Evolutionary conservation across 2,329 filamentous ascomycete genomes (phyloP).

Genomic region (Sphaceloma murrayae): DNA sequence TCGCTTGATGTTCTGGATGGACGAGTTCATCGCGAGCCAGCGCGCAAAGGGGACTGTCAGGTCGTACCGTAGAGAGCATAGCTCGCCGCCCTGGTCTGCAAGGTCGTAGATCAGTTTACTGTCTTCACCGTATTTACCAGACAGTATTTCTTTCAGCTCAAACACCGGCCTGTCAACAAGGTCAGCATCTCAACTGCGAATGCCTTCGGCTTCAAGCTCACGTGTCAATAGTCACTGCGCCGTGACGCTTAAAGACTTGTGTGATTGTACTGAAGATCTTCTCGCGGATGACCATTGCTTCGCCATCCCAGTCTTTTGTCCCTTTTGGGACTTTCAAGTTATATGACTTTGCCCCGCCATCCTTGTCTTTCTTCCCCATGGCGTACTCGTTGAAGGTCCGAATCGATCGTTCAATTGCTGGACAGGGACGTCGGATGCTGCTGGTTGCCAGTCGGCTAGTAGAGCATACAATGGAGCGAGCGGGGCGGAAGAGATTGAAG

Average conservation of each 20-base stretch:
- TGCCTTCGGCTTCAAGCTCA: slow-evolving; percentile 36
- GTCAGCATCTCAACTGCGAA: not conserved
- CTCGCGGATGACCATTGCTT: slow-evolving; percentile 70
- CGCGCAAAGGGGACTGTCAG: slow-evolving; percentile 83
- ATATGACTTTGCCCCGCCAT: slow-evolving; percentile 35
- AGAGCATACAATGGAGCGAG: not conserved
- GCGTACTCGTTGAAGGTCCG: slow-evolving; percentile 23
- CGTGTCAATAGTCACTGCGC: slow-evolving; percentile 69
- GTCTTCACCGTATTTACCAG: slow-evolving; percentile 88
- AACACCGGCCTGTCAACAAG: slow-evolving; percentile 53
- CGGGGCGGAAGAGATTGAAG: not conserved
- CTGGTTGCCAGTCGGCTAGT: not conserved
- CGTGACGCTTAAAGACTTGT: slow-evolving; percentile 74
- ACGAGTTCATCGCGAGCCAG: slow-evolving; percentile 84
- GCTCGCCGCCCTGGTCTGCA: slow-evolving; percentile 77
- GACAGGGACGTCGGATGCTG: not conserved
- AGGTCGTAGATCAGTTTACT: slow-evolving; percentile 87
- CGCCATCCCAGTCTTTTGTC: slow-evolving; percentile 75
- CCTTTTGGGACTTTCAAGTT: slow-evolving; percentile 84
- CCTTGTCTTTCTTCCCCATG: slow-evolving; percentile 42
- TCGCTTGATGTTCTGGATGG: slow-evolving; percentile 75
- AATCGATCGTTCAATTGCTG: not conserved
- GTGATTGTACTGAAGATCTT: slow-evolving; percentile 69
- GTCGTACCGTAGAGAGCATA: slow-evolving; percentile 77
- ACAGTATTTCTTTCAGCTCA: slow-evolving; percentile 74